These are phyloP conservation scores for Plantago ovata DNA, from an alignment of 257 asterid species.

Conservation along the genomic window DNA sequence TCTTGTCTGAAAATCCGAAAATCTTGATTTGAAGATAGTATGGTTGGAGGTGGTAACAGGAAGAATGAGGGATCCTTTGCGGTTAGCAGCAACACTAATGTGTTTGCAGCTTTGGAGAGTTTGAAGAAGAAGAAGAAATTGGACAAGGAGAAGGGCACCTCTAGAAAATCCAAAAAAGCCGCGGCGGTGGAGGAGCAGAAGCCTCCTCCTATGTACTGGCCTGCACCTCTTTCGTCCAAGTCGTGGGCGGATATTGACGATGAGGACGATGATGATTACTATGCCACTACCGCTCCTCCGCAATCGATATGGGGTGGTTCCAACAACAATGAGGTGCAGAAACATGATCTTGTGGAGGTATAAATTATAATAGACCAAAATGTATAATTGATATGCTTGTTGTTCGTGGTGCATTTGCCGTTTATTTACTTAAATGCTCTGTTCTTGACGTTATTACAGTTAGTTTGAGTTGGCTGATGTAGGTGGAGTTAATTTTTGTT, in stretches of 20 bases:
- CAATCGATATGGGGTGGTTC: conserved; percentile 59
- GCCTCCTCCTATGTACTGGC: conserved; percentile 75
- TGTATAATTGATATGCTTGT: no score
- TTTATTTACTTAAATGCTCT: no score
- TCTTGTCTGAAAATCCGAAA: no score
- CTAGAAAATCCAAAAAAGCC: conserved; percentile 34
- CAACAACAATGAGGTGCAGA: conserved; percentile 23
- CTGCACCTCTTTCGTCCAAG: conserved; percentile 76
- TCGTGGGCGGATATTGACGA: conserved; percentile 99
- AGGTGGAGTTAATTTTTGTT: no score
- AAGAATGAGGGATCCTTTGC: conserved; percentile 50
- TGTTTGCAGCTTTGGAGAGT: conserved; percentile 86
- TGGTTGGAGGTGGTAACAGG: conserved; percentile 91
- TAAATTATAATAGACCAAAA: no score
- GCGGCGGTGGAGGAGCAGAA: conserved; percentile 28
- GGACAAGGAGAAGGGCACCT: conserved; percentile 50
- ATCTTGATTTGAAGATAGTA: conserved; percentile 10
- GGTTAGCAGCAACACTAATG: conserved; percentile 69
- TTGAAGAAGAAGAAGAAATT: conserved; percentile 90
- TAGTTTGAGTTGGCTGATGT: no score
- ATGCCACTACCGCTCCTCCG: conserved; percentile 89
- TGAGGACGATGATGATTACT: conserved; percentile 93
- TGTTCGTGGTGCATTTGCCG: no score
- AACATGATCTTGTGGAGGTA: conserved; percentile 61
- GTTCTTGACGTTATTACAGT: no score